Percentiles rank a stretch among this genome's conserved stretches.
Conservation (phyloP, 2,329 filamentous ascomycete genomes). For the Metarhizium guizhouense region DNA sequence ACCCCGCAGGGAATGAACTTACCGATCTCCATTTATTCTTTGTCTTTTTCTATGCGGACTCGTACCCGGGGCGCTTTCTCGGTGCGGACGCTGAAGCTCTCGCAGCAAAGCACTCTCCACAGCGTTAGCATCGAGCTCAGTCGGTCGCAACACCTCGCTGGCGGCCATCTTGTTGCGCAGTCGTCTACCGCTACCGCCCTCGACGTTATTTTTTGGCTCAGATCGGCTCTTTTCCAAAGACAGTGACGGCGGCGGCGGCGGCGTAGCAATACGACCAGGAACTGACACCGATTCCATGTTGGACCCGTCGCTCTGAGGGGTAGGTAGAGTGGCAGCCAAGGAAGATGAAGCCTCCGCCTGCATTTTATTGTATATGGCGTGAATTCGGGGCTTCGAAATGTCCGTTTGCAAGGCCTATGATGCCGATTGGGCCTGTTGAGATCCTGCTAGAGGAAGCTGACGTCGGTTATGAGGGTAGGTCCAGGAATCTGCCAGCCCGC, state of each 20-base stretch:
- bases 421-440: slow-evolving; percentile 8
- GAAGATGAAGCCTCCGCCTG: slow-evolving; percentile 19
- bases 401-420: slow-evolving; percentile 7
- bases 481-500: background rate
- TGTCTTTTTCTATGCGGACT: slow-evolving; percentile 52
- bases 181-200: slow-evolving; percentile 22
- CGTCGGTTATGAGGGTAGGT: slow-evolving; percentile 13
- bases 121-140: slow-evolving; percentile 37
- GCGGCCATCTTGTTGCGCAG: slow-evolving; percentile 25
- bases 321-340: slow-evolving; percentile 18
- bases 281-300: background rate
- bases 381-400: background rate
- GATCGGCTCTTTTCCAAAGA: slow-evolving; percentile 32
- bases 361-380: slow-evolving; percentile 17
- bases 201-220: slow-evolving; percentile 31
- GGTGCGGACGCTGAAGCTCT: slow-evolving; percentile 40
- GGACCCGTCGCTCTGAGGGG: background rate
- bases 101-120: slow-evolving; percentile 42
- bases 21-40: slow-evolving; percentile 55
- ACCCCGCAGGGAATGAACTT: slow-evolving; percentile 7
- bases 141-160: slow-evolving; percentile 26
- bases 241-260: slow-evolving; percentile 25
- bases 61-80: slow-evolving; percentile 42
- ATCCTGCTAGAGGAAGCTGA: slow-evolving; percentile 15
- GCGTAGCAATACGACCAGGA: slow-evolving; percentile 32